Base-by-base conservation (phyloP, 352 stramenopile species). In the Globisporangium acanthophoron region DNA sequence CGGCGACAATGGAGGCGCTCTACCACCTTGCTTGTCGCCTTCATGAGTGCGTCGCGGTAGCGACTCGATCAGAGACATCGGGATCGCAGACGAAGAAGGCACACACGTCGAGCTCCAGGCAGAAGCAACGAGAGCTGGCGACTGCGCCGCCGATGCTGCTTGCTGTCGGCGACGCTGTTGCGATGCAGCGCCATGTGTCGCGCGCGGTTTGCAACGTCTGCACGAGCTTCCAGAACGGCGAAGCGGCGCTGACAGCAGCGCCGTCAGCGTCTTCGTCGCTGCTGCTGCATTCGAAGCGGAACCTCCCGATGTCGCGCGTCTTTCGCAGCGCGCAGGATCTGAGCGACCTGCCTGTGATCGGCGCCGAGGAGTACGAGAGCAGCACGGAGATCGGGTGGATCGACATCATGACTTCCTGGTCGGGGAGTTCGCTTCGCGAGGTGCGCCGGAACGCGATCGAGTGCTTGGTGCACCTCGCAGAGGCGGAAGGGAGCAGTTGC, bases 341-440 rank as follows among this genome's bases (percentile, higher is more conserved):
- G 39, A 87, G 71, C 27, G 83, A 88, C 54, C 64, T 92, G 18
- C 83, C 83, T 3, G 73, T 92, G 3, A 57, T 87, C 13, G 83
- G 80, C 9, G 83, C 80, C 35, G 83, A 87, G 49, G 85, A 94
- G 41, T 90, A 88, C 59, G 83, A 94, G 44, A 65, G 76, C 21
- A 84, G 56, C 43, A 90, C 76, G 12, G 74, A 92, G 58, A 80
- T 89, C 47, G 85, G 85, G 0, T 94, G 85, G 85, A 73, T 88
- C 29, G 85, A 94, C 51, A 90, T 94, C 29, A 52, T 92, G 31
- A 92, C 82, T 1, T 55, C 74, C 37, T 94, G 85, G 85, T 83
- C 71, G 13, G 67, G 70, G n/a, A 91, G 74, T 39, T 48, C 70
- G 21, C 62, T 85, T 21, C 67, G 67, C 5, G 64, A 80, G 46